Conservation (phyloP, 78 protist genomes). For the Dictyostelium brefeldianum region DNA sequence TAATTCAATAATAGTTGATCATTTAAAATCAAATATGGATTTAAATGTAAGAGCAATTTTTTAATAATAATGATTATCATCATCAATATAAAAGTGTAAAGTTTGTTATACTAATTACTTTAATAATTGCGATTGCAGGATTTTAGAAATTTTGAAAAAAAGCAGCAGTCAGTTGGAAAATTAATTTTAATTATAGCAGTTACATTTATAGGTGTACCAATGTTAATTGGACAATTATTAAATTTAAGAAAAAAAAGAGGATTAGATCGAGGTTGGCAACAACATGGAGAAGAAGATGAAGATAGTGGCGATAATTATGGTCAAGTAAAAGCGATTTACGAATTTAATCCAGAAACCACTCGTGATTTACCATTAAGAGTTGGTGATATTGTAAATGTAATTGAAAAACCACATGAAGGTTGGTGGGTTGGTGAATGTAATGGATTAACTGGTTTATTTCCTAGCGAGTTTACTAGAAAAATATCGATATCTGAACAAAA, state of each 20-base stretch:
- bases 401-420: constrained; percentile 67
- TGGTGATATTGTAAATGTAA: constrained; percentile 49
- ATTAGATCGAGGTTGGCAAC: constrained; percentile 45
- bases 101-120: not conserved
- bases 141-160: constrained; percentile 58
- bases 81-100: not conserved
- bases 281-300: not conserved
- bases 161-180: constrained; percentile 20
- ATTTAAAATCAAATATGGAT: constrained; percentile 7
- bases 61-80: not conserved
- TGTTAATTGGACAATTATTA: constrained; percentile 70
- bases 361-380: constrained; percentile 26
- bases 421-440: constrained; percentile 88
- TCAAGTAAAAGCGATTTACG: constrained; percentile 38
- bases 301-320: not conserved
- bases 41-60: not conserved
- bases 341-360: constrained; percentile 52
- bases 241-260: constrained; percentile 18
- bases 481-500: not conserved
- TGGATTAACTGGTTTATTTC: constrained; percentile 80
- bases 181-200: constrained; percentile 59
- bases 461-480: constrained; percentile 10
- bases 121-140: not conserved
- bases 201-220: constrained; percentile 73
- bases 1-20: not conserved